Evolutionary conservation across 768 basidiomycete genomes (phyloP), one percentile per base, ranked within the genome.

Genomic region (Termitomyces sp.): DNA sequence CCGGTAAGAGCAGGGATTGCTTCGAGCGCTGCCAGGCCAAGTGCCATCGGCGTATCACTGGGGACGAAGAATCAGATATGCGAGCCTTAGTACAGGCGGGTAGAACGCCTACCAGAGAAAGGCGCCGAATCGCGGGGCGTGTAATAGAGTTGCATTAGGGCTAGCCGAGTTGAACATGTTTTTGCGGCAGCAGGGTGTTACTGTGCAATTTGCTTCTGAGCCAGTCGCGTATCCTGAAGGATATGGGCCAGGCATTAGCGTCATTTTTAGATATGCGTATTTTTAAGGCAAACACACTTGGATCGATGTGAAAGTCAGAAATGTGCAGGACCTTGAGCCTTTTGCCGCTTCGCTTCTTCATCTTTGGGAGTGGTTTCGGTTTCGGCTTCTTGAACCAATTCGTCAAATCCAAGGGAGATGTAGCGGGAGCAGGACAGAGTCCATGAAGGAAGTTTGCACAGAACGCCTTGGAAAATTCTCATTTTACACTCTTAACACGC

Each of bases 351-450:
- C 80, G 79, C 67, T 77, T 76, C 68, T 79, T 87, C 0, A 77
- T 76, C 9, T 74, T 59, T n/a, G 87, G 87, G 13, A 86, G 77
- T 4, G 85, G 84, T 30, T 79, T 78, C 1, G 89, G 89, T 67
- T 91, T 92, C 3, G 88, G 87, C 69, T 89, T 91, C 30, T 81
- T 75, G 70, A 91, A 92, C 86, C 89, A 91, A 13, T 72, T 73
- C 1, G 81, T 85, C 34, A 86, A 65, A 65, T 92, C 80, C 62
- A 92, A 75, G 4, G 86, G 77, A 7, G 83, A 70, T 1, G 87
- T 80, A 0, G 81, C 75, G 9, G 87, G 84, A 20, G 78, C 71
- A 5, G 86, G 72, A 65, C 89, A 89, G 57, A 81, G 62, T 47
- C 56, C n/a, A 30, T 10, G 61, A 14, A 86, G 68, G 68, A 88